Evolutionary conservation across 1,284 basidiomycete species (phyloP).

Genomic region (Moesziomyces sp.): DNA sequence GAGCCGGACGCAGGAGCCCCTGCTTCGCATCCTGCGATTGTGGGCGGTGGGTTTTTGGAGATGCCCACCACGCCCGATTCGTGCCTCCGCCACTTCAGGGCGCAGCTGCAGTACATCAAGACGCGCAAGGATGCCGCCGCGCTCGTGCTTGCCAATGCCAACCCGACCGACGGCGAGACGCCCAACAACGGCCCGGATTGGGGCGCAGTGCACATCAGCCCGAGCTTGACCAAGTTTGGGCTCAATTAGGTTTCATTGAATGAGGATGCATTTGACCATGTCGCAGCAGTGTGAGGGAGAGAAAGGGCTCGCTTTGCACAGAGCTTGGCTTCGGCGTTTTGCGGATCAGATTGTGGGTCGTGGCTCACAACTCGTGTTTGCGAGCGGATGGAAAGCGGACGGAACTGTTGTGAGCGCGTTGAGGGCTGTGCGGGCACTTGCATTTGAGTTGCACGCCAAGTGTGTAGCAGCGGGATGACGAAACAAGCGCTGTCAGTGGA

Average conservation of each 20-base stretch:
- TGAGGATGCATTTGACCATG: background rate
- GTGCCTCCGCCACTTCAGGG: constrained; percentile 89
- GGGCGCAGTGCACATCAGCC: constrained; percentile 54
- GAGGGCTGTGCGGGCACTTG: too few species aligned
- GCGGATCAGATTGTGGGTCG: too few species aligned
- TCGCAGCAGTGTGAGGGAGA: too few species aligned
- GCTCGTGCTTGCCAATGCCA: constrained; percentile 22
- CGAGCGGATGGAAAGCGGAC: too few species aligned
- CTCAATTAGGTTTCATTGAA: constrained; percentile 13
- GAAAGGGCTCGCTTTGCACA: too few species aligned
- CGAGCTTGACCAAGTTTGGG: constrained; percentile 47
- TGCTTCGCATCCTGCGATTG: constrained; percentile 29
- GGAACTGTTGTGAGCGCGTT: too few species aligned
- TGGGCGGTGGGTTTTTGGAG: constrained; percentile 79
- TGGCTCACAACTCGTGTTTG: too few species aligned
- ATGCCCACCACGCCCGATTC: constrained; percentile 89
- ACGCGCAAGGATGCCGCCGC: constrained; percentile 73
- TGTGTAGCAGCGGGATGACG: too few species aligned
- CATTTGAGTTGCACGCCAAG: too few species aligned
- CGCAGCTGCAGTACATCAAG: constrained; percentile 85
- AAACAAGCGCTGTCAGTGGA: too few species aligned
- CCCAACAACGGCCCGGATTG: constrained; percentile 50
- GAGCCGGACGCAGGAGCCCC: constrained; percentile 20
- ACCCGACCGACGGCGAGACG: constrained; percentile 33
- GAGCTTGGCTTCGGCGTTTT: too few species aligned